These are phyloP conservation scores for Trametes maxima DNA, from an alignment of 768 basidiomycete species.

Conservation along the genomic window DNA sequence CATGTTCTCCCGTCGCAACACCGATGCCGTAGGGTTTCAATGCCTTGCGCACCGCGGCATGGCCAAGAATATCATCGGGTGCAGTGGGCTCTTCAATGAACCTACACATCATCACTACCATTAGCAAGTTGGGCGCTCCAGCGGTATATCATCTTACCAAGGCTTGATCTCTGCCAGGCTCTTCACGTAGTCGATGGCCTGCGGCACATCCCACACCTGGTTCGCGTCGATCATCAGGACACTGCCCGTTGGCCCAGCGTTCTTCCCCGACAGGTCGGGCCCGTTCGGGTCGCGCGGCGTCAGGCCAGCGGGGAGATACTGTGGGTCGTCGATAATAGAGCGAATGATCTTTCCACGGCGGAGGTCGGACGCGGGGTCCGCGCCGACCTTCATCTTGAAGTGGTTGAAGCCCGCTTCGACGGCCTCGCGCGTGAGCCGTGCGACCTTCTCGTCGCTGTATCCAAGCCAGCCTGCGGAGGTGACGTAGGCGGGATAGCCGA, in stretches of 20 bases:
- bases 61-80: slow-evolving; percentile 87
- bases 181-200: slow-evolving; percentile 91
- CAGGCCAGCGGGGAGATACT: slow-evolving; percentile 65
- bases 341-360: slow-evolving; percentile 88
- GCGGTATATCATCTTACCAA: slow-evolving; percentile 53
- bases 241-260: slow-evolving; percentile 90
- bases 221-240: slow-evolving; percentile 98
- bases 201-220: slow-evolving; percentile 93
- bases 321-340: slow-evolving; percentile 92
- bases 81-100: slow-evolving; percentile 96
- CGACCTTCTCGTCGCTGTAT: slow-evolving; percentile 92
- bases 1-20: slow-evolving; percentile 94
- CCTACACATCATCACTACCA: slow-evolving; percentile 41
- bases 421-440: slow-evolving; percentile 83
- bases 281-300: slow-evolving; percentile 61
- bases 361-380: slow-evolving; percentile 77
- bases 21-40: slow-evolving; percentile 81
- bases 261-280: slow-evolving; percentile 78
- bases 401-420: slow-evolving; percentile 91
- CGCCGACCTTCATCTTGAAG: slow-evolving; percentile 99
- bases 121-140: background rate
- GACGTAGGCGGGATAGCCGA: slow-evolving; percentile 91
- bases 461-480: slow-evolving; percentile 95
- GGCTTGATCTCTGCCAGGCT: slow-evolving; percentile 80
- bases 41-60: slow-evolving; percentile 76